A percentile compares a stretch with the other conserved stretches of the same genome.
Evolutionary conservation across 2,329 filamentous ascomycete genomes (phyloP).

Genomic region (Fonsecaea erecta): DNA sequence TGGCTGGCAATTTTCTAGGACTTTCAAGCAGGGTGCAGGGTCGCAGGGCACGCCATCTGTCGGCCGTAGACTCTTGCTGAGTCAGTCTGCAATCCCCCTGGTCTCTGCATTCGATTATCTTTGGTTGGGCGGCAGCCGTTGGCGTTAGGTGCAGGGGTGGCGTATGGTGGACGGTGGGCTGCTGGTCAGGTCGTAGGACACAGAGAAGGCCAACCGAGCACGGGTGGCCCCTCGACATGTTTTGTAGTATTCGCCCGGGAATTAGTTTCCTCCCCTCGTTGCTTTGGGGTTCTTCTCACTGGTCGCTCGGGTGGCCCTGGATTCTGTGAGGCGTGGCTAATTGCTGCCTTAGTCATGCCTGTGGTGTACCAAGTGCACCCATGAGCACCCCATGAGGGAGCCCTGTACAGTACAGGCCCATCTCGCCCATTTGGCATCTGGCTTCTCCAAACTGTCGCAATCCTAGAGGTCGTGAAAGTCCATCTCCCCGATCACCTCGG

Average conservation of each 20-base stretch:
- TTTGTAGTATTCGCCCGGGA: background rate
- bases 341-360: background rate
- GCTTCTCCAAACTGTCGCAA: background rate
- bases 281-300: background rate
- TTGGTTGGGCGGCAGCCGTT: slow-evolving; percentile 18
- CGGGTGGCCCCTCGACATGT: background rate
- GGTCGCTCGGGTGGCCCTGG: background rate
- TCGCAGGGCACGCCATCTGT: slow-evolving; percentile 5
- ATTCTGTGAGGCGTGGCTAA: background rate
- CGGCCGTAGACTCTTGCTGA: slow-evolving; percentile 14
- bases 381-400: background rate
- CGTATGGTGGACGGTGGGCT: slow-evolving; percentile 9
- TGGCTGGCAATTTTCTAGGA: slow-evolving; percentile 7
- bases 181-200: slow-evolving; percentile 2
- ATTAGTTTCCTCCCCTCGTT: background rate
- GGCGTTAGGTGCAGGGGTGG: slow-evolving; percentile 16
- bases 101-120: background rate
- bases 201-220: background rate
- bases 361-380: background rate
- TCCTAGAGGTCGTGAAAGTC: background rate
- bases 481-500: slow-evolving; percentile 1
- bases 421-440: slow-evolving; percentile 2
- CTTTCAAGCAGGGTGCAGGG: slow-evolving; percentile 2
- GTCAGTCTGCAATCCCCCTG: slow-evolving; percentile 18
- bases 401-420: background rate